Evolutionary conservation across 176 grass and related monocot species (phyloP), one percentile per base, ranked within the genome.

Genomic region (Urochloa ruziziensis): DNA sequence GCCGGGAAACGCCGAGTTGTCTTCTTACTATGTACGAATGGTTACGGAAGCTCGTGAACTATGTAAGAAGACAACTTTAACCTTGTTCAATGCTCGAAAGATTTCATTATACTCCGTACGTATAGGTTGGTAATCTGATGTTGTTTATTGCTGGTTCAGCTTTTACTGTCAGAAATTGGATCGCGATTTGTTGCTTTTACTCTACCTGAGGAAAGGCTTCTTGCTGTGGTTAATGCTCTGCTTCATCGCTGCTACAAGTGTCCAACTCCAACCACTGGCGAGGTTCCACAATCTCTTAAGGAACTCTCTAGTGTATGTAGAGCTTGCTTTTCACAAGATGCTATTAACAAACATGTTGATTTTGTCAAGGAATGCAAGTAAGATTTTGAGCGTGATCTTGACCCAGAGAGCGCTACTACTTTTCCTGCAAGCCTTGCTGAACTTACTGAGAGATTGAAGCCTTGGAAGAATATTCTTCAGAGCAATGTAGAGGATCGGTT

Each of bases 161-260:
- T 88, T 86, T 91, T 99, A 94, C 88, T 99, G 9, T 99, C 97
- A 82, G 97, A 99, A 91, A 99, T 99, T 56, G 97, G 97, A 76
- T 99, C 97, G 21, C 91, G 97, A 94, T 99, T 99, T 53, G 97
- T 99, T n/a, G n/a, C n/a, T n/a, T n/a, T n/a, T 89, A 99, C 97
- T 68, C 89, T 99, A 25, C 97, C 97, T 21, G 97, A 99, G 84
- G 97, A 99, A 76, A 89, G 97, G 28, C 93, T 99, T 82, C 83
- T 99, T 67, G 97, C 96, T 80, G 96, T 96, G 47, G 96, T 99
- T 77, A 99, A 99, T 80, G 96, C 96, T 16, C 73, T 99, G 54
- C 93, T 99, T 78, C 96, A 99, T 85, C 96, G 96, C 42, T 99
- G 96, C 73, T 99, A 99, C 88, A 99, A 96, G 74, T 99, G 96